Base-by-base conservation (phyloP, 257 asterid genomes). In the Nicotiana paniculata region DNA sequence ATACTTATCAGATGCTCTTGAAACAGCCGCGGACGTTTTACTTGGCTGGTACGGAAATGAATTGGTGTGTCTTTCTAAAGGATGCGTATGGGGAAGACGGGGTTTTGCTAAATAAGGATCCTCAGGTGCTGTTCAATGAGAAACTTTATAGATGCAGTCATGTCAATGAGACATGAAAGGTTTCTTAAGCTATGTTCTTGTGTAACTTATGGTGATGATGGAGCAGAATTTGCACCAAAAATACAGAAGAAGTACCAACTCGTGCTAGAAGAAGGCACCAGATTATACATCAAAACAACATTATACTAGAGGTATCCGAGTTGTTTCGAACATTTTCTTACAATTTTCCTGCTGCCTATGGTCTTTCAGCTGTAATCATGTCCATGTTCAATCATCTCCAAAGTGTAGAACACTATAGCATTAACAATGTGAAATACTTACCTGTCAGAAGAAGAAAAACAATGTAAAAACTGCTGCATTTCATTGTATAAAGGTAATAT, bases 11-110 rank as follows among this genome's bases (percentile, higher is more conserved):
- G 88, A 94, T 94, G 97, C 97, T 96, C 62, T 54, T 86, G 88
- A 94, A 92, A 88, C 98, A 94, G 88, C 93, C 95, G 8, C 58
- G 89, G 86, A 91, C 97, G 21, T 96, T 96, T 83, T 94, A 94
- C 83, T 84, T 96, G 86, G 97, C 93, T 46, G 98, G 99, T 28
- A 94, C 98, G 2, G 95, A 94, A 93, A 96, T 96, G 99, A 94
- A 96, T 81, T 96, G 99, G 98, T 91, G 97, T 48, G 98, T 94
- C 69, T 94, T 96, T 87, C 83, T 96, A 70, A 96, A 90, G 90
- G 98, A 94, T 89, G 97, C 89, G 26, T 94, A 93, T 82, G 92
- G 92, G 35, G 97, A 90, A 70, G 96, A 93, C 24, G 97, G 94
- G 53, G 77, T 72, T 88, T 89, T 96, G 82, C 66, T 89, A 9